Evolutionary conservation across 2,329 filamentous ascomycete genomes (phyloP).

Genomic region (Ceratocystiopsis sp.): DNA sequence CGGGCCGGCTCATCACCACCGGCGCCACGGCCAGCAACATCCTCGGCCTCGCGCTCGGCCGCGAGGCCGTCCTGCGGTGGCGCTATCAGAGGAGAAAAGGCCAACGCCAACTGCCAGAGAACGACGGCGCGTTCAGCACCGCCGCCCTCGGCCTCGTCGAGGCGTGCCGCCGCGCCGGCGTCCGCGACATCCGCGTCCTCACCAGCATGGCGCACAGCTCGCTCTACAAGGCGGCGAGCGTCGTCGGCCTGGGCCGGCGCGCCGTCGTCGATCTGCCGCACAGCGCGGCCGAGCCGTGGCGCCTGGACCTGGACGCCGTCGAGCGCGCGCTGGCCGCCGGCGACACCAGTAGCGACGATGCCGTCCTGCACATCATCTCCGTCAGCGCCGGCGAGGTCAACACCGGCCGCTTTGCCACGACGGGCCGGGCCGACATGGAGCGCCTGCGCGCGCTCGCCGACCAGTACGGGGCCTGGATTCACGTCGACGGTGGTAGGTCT

Average conservation of each 20-base stretch:
- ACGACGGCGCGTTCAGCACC: slow-evolving; percentile 20
- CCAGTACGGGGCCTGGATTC: slow-evolving; percentile 63
- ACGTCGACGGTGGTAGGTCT: slow-evolving; percentile 57
- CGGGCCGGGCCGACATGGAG: slow-evolving; percentile 37
- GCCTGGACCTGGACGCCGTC: slow-evolving; percentile 49
- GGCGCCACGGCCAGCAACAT: slow-evolving; percentile 65
- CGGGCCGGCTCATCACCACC: slow-evolving; percentile 35
- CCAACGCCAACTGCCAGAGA: not conserved
- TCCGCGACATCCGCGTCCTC: slow-evolving; percentile 57
- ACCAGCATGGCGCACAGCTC: slow-evolving; percentile 76
- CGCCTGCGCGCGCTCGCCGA: slow-evolving; percentile 54
- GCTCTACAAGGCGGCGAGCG: slow-evolving; percentile 62
- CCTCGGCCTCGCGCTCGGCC: slow-evolving; percentile 48
- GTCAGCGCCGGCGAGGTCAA: slow-evolving; percentile 86
- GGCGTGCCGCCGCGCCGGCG: slow-evolving; percentile 45
- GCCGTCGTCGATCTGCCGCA: slow-evolving; percentile 45
- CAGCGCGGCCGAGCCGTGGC: slow-evolving; percentile 41
- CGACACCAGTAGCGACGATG: slow-evolving; percentile 22
- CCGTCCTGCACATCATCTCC: slow-evolving; percentile 55
- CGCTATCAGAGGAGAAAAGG: slow-evolving; percentile 8
- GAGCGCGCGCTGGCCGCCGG: slow-evolving; percentile 35
- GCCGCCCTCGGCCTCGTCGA: slow-evolving; percentile 53
- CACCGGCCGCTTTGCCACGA: slow-evolving; percentile 61
- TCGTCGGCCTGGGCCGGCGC: slow-evolving; percentile 60
- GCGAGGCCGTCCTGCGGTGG: slow-evolving; percentile 43